Base-by-base conservation (phyloP, 495 filamentous ascomycete genomes). In the Parachaetomium inaequale region DNA sequence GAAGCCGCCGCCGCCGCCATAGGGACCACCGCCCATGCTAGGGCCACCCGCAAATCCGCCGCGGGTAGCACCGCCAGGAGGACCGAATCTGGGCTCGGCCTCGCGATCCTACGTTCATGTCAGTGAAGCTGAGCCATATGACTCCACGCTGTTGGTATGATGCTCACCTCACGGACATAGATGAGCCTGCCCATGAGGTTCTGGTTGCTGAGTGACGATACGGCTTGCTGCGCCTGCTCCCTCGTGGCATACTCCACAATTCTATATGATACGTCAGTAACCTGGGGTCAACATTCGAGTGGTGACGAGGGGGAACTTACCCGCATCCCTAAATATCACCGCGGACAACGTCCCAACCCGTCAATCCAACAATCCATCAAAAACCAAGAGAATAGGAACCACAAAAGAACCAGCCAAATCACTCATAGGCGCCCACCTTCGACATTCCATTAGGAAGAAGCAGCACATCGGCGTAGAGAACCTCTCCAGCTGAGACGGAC, bases 401-500 rank as follows among this genome's bases (percentile, higher is more conserved):
- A 83, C 78, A 78, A 80, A 84, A 84, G 82, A 88, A 87, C 87
- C 88, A 91, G 85, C 90, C 87, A 85, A 85, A 85, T 92, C 85
- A 87, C 85, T 78, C 79, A 85, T 91, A 90, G 87, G 86, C 87
- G 90, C 92, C 91, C 92, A 97, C 94, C 95, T 98, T 98, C 90
- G 93, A 97, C 94, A 98, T 98, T 92, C 94, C 94, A 87, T 98
- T 98, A 74, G 95, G 95, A 92, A 98, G 92, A 78, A 96, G 85
- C 78, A 98, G 88, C 73, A 98, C 93, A 85, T 98, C 94, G 86
- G 94, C 94, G 80, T 95, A 98, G 81, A 98, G 87, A 79, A 98
- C 95, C 76, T 98, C 94, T 85, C 94, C 94, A 82, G 94, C 94
- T 98, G 76, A 23, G 23, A 43, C 29, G 5, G 45, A 17, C 23